Base-by-base conservation (phyloP, 139 green algal genomes). In the Pleodorina starrii region DNA sequence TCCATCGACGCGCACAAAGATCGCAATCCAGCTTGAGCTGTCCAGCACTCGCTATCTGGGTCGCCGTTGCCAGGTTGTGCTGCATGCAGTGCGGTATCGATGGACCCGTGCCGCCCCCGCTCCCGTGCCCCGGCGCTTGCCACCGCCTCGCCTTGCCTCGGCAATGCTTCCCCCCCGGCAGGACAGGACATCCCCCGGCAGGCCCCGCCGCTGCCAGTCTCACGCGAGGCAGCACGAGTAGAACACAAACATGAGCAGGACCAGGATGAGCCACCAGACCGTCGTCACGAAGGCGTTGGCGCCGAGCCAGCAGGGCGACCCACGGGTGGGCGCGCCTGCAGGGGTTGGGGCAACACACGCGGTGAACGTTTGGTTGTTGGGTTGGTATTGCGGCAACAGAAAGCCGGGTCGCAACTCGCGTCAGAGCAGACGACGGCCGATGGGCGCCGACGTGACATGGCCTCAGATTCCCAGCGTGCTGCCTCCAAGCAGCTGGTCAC, bases 231-330 rank as follows among this genome's bases (percentile, higher is more conserved):
- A 43, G 68, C 68, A 48, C 16, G 25, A 17, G 32, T 48, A 76
- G 68, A 76, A 76, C 35, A 44, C 68, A 23, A 76, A 76, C 68
- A 76, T 76, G 5, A 76, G 68, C 35, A 48, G 38, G 32, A 76
- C 68, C 68, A 76, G 35, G 14, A 76, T 7, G 32, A 76, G 68
- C 68, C 68, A 76, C 68, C 68, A 76, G 35, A 76, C 1, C 36
- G 25, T 17, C 35, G 68, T 76, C 36, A 44, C 35, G 35, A 76
- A 17, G 17, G 68, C 68, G 32, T n/a, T 21, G 68, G 36, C 29
- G 68, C 14, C 32, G 21, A 76, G 25, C 68, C 68, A 76, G 68
- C 46, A 76, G 2, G 12, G 35, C 35, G 68, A 76, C 35, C 68
- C 68, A 32, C 68, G 68, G 32, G 68, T 76, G 16, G 68, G 35